Evolutionary conservation across 2,329 filamentous ascomycete genomes (phyloP), one percentile per base, ranked within the genome.

Genomic region (Fusarium sp.): DNA sequence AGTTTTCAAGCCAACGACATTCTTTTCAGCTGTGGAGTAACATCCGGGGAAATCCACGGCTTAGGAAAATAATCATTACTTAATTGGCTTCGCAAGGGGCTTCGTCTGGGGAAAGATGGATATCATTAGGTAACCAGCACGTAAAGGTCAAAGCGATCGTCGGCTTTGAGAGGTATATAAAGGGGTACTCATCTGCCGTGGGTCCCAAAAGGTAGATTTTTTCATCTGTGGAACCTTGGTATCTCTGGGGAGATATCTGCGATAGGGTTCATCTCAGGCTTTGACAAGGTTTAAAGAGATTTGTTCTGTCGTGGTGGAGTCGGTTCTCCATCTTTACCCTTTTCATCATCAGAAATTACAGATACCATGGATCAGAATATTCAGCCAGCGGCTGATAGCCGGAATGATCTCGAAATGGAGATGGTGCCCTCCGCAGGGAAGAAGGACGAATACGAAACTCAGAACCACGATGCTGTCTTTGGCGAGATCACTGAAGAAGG

Each of bases 401-500:
- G 46, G 6, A 37, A 42, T 23, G 31, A 28, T 7, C 4, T 46
- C 12, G 42, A 19, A 4, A 5, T 46, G n/a, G 42, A 19, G 7
- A 25, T 37, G 4, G 9, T 23, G 4, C 25, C 58, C 9, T 42
- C 58, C 3, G 43, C 53, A 5, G 30, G 41, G 19, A 43, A 63
- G 3, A 64, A 64, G 12, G 25, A 16, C 12, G 25, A 31, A 0
- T n/a, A 58, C 14, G 61, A 50, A 11, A 18, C 34, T 16, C 18
- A 30, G 18, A 55, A 28, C 25, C 72, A 76, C 43, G 76, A 77
- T 56, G 76, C 73, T 12, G 76, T 77, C 18, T 77, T 77, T 39
- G 76, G 76, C 19, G 72, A 77, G 25, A 74, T 77, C 11, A 65
- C 64, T 4, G 72, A 74, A 19, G 69, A 68, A n/a, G 76, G 76